Conservation (phyloP, 1,284 basidiomycete species). For the Fomitopsis schrenkii region DNA sequence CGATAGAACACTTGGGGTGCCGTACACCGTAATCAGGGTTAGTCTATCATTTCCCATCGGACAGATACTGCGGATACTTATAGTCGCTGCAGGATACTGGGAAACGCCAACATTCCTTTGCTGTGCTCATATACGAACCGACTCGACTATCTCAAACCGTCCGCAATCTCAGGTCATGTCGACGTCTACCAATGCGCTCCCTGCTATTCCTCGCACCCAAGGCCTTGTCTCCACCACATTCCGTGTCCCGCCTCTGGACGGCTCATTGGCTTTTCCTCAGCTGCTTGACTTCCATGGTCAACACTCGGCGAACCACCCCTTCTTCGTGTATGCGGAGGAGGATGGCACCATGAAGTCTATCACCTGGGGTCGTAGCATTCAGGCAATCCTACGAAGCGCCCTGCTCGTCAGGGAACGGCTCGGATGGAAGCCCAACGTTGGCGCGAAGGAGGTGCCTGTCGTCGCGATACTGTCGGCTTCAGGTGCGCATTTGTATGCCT, state of each 20-base stretch:
- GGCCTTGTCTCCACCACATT: constrained; percentile 21
- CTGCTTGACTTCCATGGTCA: constrained; percentile 31
- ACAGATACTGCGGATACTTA: no score
- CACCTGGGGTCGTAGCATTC: constrained; percentile 22
- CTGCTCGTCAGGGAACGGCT: background rate
- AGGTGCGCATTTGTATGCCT: background rate
- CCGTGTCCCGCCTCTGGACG: constrained; percentile 30
- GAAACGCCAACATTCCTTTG: no score
- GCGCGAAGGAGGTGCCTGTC: background rate
- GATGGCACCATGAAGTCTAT: constrained; percentile 18
- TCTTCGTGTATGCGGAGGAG: constrained; percentile 30
- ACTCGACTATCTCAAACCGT: no score
- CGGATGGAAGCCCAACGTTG: background rate
- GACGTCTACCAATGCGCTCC: background rate
- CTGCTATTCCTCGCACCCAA: background rate
- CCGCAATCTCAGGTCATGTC: background rate
- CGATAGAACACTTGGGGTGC: no score
- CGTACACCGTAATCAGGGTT: no score
- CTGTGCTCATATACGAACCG: no score
- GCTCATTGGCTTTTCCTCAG: constrained; percentile 30
- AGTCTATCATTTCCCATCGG: no score
- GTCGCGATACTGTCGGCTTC: background rate
- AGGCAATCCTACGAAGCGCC: constrained; percentile 4
- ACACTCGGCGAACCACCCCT: constrained; percentile 29
- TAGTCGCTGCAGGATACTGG: no score